Conservation (phyloP, 495 filamentous ascomycete genomes). For the Hyaloscypha variabilis region DNA sequence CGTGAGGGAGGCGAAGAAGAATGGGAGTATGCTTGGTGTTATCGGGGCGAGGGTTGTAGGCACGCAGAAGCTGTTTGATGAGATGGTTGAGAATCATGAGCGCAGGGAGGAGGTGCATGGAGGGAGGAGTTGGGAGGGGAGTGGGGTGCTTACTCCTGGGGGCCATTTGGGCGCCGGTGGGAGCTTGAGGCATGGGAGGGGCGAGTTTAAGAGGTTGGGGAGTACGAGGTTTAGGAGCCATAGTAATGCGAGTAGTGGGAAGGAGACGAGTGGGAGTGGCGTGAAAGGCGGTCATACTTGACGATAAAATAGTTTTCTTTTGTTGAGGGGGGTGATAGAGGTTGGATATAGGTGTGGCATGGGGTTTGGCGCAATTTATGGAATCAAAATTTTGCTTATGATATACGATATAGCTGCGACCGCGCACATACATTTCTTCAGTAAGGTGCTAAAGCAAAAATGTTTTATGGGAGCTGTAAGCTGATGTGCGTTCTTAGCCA, state of each 20-base stretch:
- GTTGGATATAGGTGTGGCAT: not conserved
- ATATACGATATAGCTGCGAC: too few species aligned
- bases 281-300: not conserved
- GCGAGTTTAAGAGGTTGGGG: not conserved
- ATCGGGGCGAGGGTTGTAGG: constrained; percentile 7
- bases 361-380: too few species aligned
- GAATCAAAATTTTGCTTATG: too few species aligned
- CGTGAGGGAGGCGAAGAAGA: not conserved
- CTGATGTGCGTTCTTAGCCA: too few species aligned
- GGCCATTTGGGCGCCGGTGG: not conserved
- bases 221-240: constrained; percentile 5
- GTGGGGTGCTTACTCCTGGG: not conserved
- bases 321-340: not conserved
- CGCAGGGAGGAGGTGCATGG: not conserved
- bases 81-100: constrained; percentile 5
- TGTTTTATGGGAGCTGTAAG: too few species aligned
- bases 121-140: not conserved
- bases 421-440: too few species aligned
- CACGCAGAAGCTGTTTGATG: constrained; percentile 12
- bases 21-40: not conserved
- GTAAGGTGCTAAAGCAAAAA: too few species aligned
- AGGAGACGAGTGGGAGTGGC: not conserved
- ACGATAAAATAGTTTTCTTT: not conserved
- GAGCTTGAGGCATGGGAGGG: not conserved
- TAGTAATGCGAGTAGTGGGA: constrained; percentile 11